Conservation (phyloP, 257 asterid species). For the Linderniella brevidens region DNA sequence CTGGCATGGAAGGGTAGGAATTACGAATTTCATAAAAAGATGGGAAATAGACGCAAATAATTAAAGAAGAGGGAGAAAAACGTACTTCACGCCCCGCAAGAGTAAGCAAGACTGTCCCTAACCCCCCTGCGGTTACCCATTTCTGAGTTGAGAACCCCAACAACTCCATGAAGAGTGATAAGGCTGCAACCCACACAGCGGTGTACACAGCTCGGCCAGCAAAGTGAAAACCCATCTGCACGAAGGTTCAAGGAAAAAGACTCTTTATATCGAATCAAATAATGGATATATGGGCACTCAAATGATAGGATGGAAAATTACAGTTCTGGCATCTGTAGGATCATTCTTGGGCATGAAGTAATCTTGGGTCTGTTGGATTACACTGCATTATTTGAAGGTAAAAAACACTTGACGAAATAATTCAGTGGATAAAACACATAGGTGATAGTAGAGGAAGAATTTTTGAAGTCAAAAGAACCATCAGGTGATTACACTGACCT, state of each 20-base stretch:
- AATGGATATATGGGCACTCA: neutral
- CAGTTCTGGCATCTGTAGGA: slow-evolving; percentile 47
- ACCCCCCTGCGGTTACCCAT: slow-evolving; percentile 96
- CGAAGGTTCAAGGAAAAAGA: slow-evolving; percentile 9
- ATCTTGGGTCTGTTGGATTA: slow-evolving; percentile 70
- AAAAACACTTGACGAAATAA: neutral
- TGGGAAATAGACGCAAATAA: neutral
- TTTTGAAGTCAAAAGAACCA: neutral
- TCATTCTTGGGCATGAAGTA: slow-evolving; percentile 65
- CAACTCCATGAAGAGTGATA: slow-evolving; percentile 92
- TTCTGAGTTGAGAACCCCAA: slow-evolving; percentile 92
- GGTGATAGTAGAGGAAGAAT: neutral
- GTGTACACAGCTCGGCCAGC: slow-evolving; percentile 75
- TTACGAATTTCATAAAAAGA: slow-evolving; percentile 7
- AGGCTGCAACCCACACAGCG: slow-evolving; percentile 98
- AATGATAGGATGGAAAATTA: slow-evolving; percentile 20
- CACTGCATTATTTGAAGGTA: slow-evolving; percentile 41
- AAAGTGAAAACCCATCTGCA: slow-evolving; percentile 91
- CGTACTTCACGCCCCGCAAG: slow-evolving; percentile 97
- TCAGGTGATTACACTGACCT: slow-evolving; percentile 56
- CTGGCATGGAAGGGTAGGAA: slow-evolving; percentile 23
- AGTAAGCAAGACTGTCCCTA: slow-evolving; percentile 89
- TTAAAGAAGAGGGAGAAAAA: slow-evolving; percentile 8
- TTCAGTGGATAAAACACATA: neutral
- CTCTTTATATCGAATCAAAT: neutral